Evolutionary conservation across 2,329 filamentous ascomycete genomes (phyloP), one percentile per base, ranked within the genome.

Genomic region (Trichoderma pleuroti): DNA sequence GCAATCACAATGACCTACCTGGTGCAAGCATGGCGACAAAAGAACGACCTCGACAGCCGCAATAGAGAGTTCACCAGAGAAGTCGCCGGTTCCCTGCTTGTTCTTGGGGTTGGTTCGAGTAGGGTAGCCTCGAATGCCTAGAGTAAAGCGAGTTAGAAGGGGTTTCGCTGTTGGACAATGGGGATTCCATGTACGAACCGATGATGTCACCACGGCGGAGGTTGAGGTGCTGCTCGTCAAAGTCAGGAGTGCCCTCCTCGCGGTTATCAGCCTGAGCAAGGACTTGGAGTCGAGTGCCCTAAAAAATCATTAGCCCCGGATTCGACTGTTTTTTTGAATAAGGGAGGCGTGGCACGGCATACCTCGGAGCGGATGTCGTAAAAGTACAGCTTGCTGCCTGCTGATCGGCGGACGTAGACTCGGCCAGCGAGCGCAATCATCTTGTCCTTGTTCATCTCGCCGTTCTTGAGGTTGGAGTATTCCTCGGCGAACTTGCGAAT

Each of bases 161-260:
- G 24, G 61, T 4, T 1, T 54, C 39, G 14, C 8, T 9, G 8
- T 49, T 10, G 21, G 8, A 32, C 39, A 9, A 24, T 1, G 14
- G 30, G n/a, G 24, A 11, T 16, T 32, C 30, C 32, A 36, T 88
- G 11, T 21, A 18, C 72, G 72, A 74, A 74, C 95, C 96, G 76
- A 99, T 92, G 75, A 97, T 93, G 81, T 99, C 97, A 80, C 96
- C 97, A 81, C 95, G 87, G 75, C 94, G 90, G 72, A 99, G 87
- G 80, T 92, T 87, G 77, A 97, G 91, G 79, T 99, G 96, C 84
- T 98, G 95, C 72, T 92, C 89, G 76, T 92, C 92, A 76, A 98
- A 99, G 9, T 90, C 81, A 28, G 84, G 80, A 24, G 88, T 86
- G 62, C 87, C 87, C 75, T 91, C 89, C 70, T 87, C 87, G 70